Conservation (phyloP, 2,329 filamentous ascomycete genomes). For the Didymella exigua region DNA sequence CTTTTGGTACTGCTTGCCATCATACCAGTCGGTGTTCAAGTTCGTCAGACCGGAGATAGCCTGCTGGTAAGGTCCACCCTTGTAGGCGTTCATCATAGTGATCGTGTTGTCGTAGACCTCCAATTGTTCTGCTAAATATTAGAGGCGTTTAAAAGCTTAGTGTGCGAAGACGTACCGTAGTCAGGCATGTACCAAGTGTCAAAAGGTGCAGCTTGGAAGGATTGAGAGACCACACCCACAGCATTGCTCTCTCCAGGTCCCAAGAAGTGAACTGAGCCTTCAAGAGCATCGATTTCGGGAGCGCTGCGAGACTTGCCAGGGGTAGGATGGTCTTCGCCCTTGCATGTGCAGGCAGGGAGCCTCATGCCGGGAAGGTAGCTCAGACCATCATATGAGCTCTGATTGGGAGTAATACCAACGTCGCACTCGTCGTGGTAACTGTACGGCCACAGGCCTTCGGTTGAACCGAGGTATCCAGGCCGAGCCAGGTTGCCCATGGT, state of each 20-base stretch:
- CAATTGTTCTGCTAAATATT: conserved; percentile 57
- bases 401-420: conserved; percentile 72
- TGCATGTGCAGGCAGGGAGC: conserved; percentile 71
- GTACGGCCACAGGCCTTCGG: conserved; percentile 76
- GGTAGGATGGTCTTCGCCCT: conserved; percentile 67
- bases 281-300: conserved; percentile 74
- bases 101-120: conserved; percentile 66
- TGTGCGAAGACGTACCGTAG: conserved; percentile 39
- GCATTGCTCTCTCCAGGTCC: conserved; percentile 57
- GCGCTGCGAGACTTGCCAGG: conserved; percentile 69
- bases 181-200: conserved; percentile 73
- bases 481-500: conserved; percentile 75
- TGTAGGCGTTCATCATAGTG: conserved; percentile 60
- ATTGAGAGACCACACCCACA: conserved; percentile 69
- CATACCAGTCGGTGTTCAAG: conserved; percentile 64
- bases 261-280: conserved; percentile 66
- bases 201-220: conserved; percentile 71
- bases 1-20: conserved; percentile 60
- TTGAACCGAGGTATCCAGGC: conserved; percentile 71
- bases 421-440: conserved; percentile 73
- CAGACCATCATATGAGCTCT: conserved; percentile 70
- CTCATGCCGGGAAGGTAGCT: conserved; percentile 73
- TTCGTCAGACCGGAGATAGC: conserved; percentile 60
- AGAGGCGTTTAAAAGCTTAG: background rate
- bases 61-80: conserved; percentile 62